Base-by-base conservation (phyloP, 108 stramenopile species). In the Skeletonema grethae region DNA sequence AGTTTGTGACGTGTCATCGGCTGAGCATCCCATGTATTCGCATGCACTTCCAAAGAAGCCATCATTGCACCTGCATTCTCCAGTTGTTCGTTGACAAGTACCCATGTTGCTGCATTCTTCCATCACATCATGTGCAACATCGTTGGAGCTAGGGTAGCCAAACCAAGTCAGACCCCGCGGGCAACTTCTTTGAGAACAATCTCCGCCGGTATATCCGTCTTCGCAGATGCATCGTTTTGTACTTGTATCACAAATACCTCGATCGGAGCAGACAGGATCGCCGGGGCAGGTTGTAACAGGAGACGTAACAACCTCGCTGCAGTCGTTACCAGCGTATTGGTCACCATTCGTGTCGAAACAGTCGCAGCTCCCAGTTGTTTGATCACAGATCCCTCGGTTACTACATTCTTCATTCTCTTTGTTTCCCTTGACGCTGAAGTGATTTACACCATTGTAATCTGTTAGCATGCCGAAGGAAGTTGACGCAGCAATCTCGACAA, bases 41-140 rank as follows among this genome's bases (percentile, higher is more conserved):
- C 94, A 95, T 12, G 94, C 90, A 30, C 57, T 77, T 1, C 94
- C 94, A 22, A 82, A 70, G 50, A 90, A 95, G 4, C 89, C 90
- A 30, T 84, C 75, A 50, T 88, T 79, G 80, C 94, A 95, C 5
- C 15, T 10, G 57, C 94, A 95, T 59, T 78, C 73, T 11, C 94
- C 94, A 3, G 69, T 58, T 0, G 56, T 56, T 7, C 87, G 65
- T 24, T 86, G 35, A 55, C 94, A 95, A 5, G 64, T 72, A 7
- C 94, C 94, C 70, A 84, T 85, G 65, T 85, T 83, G 22, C 84
- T 86, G 61, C 93, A 94, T 67, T 94, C 91, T 12, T 35, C 48
- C 18, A 43, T 61, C 1, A 16, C 34, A 48, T 66, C 46, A 72
- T 94, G 93, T 0, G 91, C 93, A n/a, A 58, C 86, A 72, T 73